Evolutionary conservation across 768 basidiomycete genomes (phyloP).

Genomic region (Amanita inopinata): DNA sequence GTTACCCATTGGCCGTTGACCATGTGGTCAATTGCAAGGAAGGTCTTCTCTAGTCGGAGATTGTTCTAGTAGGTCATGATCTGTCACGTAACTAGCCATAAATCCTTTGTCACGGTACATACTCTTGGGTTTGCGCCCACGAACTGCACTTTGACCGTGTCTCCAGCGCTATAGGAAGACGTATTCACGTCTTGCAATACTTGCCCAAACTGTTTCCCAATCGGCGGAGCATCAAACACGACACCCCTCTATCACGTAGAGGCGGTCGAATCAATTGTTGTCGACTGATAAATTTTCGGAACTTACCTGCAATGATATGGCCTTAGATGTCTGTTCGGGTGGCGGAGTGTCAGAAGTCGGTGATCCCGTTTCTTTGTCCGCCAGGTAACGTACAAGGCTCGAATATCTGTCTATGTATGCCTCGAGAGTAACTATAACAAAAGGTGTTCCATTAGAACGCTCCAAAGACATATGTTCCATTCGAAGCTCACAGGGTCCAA

Average conservation of each 20-base stretch:
- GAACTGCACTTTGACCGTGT: slow-evolving; percentile 53
- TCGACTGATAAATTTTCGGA: slow-evolving; percentile 2
- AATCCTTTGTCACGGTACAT: slow-evolving; percentile 16
- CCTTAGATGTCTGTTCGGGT: slow-evolving; percentile 49
- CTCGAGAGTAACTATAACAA: slow-evolving; percentile 61
- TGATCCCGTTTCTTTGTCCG: slow-evolving; percentile 33
- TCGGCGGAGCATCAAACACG: slow-evolving; percentile 46
- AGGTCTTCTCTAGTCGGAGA: slow-evolving; percentile 62
- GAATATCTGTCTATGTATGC: slow-evolving; percentile 73
- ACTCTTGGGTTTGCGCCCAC: slow-evolving; percentile 76
- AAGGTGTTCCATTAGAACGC: slow-evolving; percentile 1
- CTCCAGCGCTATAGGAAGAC: slow-evolving; percentile 40
- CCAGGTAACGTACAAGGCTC: slow-evolving; percentile 54
- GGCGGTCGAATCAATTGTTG: background rate
- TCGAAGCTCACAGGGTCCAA: slow-evolving; percentile 50
- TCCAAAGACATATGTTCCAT: slow-evolving; percentile 4
- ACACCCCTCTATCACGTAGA: slow-evolving; percentile 39
- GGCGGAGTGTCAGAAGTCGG: slow-evolving; percentile 60
- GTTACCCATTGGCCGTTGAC: slow-evolving; percentile 40
- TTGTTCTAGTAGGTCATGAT: slow-evolving; percentile 48
- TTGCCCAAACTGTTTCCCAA: slow-evolving; percentile 52
- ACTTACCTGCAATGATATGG: slow-evolving; percentile 58
- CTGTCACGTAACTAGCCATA: slow-evolving; percentile 4
- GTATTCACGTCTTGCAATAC: slow-evolving; percentile 45
- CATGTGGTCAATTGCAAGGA: slow-evolving; percentile 54